Evolutionary conservation across 164 flowering plant species (phyloP).

Genomic region (Houttuynia cordata): DNA sequence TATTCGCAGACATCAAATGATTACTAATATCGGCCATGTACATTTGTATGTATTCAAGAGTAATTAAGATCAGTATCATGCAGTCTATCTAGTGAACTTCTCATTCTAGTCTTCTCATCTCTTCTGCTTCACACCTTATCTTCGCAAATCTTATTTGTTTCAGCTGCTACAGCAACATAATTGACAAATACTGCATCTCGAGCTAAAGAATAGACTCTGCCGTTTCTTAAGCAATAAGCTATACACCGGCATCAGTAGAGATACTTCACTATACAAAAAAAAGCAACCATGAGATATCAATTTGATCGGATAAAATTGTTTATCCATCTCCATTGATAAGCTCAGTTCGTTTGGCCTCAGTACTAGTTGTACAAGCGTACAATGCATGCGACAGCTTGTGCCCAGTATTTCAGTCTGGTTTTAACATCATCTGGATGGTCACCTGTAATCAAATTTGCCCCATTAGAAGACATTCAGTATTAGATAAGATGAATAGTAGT

Average conservation of each 20-base stretch:
- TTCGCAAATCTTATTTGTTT: neutral
- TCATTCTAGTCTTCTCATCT: neutral
- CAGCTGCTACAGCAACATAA: neutral
- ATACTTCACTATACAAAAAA: constrained; percentile 2
- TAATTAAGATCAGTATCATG: too few relatives aligned
- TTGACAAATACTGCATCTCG: too few relatives aligned
- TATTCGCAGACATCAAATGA: too few relatives aligned
- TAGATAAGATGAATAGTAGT: too few relatives aligned
- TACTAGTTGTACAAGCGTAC: constrained; percentile 52
- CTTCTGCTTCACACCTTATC: neutral
- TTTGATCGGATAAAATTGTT: too few relatives aligned
- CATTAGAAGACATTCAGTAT: too few relatives aligned
- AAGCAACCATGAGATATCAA: constrained; percentile 1
- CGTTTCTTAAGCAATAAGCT: neutral
- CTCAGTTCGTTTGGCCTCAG: neutral
- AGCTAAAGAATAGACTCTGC: too few relatives aligned
- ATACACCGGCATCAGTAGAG: neutral
- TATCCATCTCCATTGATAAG: constrained; percentile 2
- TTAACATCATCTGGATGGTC: constrained; percentile 82
- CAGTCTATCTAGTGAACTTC: too few relatives aligned
- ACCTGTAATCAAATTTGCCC: constrained; percentile 23
- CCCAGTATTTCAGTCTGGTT: constrained; percentile 65
- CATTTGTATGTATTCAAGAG: too few relatives aligned
- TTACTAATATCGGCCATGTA: too few relatives aligned
- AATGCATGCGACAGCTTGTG: too few relatives aligned